Base-by-base conservation (phyloP, 75 land plant species). In the Cupressus sempervirens region DNA sequence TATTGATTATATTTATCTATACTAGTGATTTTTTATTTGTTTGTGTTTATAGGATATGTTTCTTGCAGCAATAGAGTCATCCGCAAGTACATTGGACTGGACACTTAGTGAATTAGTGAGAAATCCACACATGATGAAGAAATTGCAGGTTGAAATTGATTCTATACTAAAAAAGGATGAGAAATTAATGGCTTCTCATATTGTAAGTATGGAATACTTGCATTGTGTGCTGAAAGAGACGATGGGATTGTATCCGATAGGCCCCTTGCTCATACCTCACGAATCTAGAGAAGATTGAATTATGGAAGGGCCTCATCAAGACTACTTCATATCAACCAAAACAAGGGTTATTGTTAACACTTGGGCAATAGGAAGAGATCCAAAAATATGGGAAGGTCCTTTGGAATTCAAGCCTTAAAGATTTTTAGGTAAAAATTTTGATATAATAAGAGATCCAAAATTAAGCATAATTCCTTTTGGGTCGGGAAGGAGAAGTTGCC, bases 161-260 rank as follows among this genome's bases (percentile, higher is more conserved):
- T 43, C 4, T 29, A 40, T 80, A 10, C 52, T 45, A 1, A 48
- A 48, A 36, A 45, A 26, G 11, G 50, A 45, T 9, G 50, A 40
- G 12, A 26, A 7, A 41, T 30, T 80, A 40, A 40, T 20, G 7
- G 30, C n/a, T 8, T 26, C 32, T 43, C 26, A 45, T n/a, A 10
- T 80, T 13, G 32, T 1, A 45, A 8, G 32, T 4, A 45, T 80
- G 82, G n/a, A 43, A 36, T 80, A 80, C 82, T n/a, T 80, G 7
- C 82, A 80, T 8, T 80, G 82, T 40, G 82, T 80, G n/a, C n/a
- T 80, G 9, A 80, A 80, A 43, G 82, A 80, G 50, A 26, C 52
- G 0, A 12, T 80, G 4, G 8, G 82, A 80, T 43, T 80, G 14
- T 43, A 80, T 13, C 82, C 82, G 3, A 50, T 4, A 12, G 32